Conservation (phyloP, 768 basidiomycete species). For the Solioccasus polychromus region DNA sequence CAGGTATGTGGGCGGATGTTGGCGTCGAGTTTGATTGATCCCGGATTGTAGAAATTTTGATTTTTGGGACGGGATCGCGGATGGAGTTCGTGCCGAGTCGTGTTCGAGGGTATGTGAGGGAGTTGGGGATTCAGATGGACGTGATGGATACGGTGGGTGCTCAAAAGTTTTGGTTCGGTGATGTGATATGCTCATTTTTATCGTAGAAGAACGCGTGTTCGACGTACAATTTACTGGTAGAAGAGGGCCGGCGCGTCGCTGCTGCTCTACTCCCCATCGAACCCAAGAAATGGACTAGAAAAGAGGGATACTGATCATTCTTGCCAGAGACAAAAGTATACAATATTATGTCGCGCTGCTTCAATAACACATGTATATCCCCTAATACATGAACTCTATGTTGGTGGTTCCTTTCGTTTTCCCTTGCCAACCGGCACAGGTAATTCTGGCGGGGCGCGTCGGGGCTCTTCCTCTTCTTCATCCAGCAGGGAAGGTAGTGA, state of each 20-base stretch:
- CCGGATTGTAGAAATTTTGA: conserved; percentile 68
- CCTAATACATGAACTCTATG: conserved; percentile 10
- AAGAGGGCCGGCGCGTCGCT: conserved; percentile 91
- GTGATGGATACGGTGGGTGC: conserved; percentile 74
- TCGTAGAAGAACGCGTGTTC: conserved; percentile 86
- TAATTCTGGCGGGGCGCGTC: conserved; percentile 30
- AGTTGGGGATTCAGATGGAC: conserved; percentile 83
- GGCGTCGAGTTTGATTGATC: background rate
- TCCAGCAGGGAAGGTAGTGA: conserved; percentile 56
- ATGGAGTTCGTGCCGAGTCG: conserved; percentile 66
- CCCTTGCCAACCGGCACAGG: conserved; percentile 41
- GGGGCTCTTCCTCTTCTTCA: conserved; percentile 53
- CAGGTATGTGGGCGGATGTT: conserved; percentile 53
- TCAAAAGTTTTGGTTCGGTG: background rate
- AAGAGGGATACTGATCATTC: conserved; percentile 19
- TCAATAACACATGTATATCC: conserved; percentile 6
- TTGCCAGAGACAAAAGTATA: conserved; percentile 11
- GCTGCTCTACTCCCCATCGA: conserved; percentile 80
- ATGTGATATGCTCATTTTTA: background rate
- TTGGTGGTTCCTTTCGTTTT: conserved; percentile 56
- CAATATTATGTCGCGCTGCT: conserved; percentile 11
- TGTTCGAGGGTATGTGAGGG: conserved; percentile 64
- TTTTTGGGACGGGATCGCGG: conserved; percentile 82
- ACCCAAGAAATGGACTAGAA: conserved; percentile 47
- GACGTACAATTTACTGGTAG: conserved; percentile 89